phyloP scores from a whole-genome alignment of 2,329 filamentous ascomycete genomes.

The Exophiala sp. region DNA sequence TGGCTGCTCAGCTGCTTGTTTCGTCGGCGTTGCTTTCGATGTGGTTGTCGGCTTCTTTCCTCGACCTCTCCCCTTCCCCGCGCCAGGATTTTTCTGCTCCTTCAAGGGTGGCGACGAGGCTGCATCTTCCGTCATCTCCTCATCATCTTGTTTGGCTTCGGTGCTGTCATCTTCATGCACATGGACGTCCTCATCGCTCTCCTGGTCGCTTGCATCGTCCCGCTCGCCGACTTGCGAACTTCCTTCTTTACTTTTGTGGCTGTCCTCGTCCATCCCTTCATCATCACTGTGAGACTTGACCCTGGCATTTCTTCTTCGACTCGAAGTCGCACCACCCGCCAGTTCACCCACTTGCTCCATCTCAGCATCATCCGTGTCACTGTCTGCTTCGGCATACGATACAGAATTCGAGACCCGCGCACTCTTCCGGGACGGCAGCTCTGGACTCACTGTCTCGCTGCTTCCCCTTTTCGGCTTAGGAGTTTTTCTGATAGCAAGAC shows the following conservation, averaged over 20 bases:
- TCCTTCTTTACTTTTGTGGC: not conserved
- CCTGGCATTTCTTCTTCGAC: conserved; percentile 31
- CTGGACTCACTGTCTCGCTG: conserved; percentile 33
- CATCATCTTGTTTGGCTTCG: not conserved
- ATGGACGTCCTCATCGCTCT: conserved; percentile 9
- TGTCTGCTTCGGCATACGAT: conserved; percentile 41
- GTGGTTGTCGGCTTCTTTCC: conserved; percentile 2
- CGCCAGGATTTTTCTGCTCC: conserved; percentile 6
- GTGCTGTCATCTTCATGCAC: conserved; percentile 17
- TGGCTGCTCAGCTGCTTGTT: conserved; percentile 2
- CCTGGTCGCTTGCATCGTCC: conserved; percentile 7
- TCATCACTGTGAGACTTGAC: conserved; percentile 1
- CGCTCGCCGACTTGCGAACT: not conserved
- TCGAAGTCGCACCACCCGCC: conserved; percentile 9
- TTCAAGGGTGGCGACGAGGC: conserved; percentile 4
- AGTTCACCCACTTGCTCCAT: conserved; percentile 33
- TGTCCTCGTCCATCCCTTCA: conserved; percentile 1
- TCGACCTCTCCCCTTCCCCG: not conserved
- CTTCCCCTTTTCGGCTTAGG: conserved; percentile 37
- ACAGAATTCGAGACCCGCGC: conserved; percentile 34
- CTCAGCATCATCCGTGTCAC: conserved; percentile 42
- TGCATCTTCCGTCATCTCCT: conserved; percentile 4
- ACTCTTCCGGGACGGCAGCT: conserved; percentile 36
- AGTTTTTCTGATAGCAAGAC: conserved; percentile 25
- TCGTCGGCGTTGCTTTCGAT: not conserved